Percentiles rank a stretch among this genome's conserved stretches.
phyloP scores from a whole-genome alignment of 2,329 filamentous ascomycete genomes.

The Gaeumannomyces sp. region DNA sequence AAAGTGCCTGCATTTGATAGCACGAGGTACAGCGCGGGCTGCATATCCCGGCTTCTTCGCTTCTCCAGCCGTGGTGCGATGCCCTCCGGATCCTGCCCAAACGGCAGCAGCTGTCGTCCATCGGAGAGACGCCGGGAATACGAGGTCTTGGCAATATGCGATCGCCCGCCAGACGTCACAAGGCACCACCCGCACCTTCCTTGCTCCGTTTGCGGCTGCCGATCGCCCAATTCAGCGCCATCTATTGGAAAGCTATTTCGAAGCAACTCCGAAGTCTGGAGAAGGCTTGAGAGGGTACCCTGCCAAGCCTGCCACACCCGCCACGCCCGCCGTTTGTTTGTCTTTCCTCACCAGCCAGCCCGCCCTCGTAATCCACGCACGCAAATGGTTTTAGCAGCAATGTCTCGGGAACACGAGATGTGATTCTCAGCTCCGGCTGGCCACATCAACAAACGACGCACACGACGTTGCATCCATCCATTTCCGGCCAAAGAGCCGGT shows the following conservation, averaged over 20 bases:
- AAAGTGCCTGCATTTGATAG: not conserved
- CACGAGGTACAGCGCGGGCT: too few species aligned
- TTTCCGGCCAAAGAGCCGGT: too few species aligned
- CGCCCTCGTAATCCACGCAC: not conserved
- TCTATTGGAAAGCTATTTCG: not conserved
- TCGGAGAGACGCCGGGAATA: conserved; percentile 6
- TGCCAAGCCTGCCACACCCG: not conserved
- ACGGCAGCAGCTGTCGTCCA: not conserved
- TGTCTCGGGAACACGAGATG: not conserved
- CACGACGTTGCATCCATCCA: too few species aligned
- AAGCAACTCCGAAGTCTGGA: too few species aligned
- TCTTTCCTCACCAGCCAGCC: not conserved
- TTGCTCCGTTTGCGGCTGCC: not conserved
- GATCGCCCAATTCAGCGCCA: not conserved
- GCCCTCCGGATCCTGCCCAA: not conserved
- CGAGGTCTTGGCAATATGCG: conserved; percentile 11
- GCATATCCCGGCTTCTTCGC: too few species aligned
- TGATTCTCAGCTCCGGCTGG: not conserved
- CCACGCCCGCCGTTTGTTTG: too few species aligned
- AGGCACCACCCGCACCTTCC: not conserved
- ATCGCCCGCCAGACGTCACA: conserved; percentile 9
- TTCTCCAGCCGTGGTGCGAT: not conserved
- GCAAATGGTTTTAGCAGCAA: not conserved
- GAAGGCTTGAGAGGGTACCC: too few species aligned
- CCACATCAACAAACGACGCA: not conserved